Percentiles rank a stretch among this genome's conserved stretches.
Conservation (phyloP, 257 asterid species). For the Petunia secreta region DNA sequence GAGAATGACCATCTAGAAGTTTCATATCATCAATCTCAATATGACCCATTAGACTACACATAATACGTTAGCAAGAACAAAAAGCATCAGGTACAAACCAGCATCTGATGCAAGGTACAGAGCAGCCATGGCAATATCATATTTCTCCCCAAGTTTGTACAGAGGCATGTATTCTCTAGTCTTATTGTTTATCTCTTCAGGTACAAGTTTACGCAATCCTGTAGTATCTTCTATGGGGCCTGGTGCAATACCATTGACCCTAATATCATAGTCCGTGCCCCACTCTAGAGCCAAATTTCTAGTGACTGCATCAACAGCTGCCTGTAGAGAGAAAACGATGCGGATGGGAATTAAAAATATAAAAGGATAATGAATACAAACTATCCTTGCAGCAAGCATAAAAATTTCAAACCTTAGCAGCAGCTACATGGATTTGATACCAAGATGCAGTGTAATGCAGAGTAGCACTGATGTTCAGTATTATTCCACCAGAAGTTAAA, state of each 20-base stretch:
- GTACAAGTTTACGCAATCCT: conserved; percentile 75
- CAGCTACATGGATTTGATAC: conserved; percentile 92
- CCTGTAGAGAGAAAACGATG: conserved; percentile 45
- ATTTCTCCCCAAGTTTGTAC: conserved; percentile 76
- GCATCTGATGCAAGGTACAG: conserved; percentile 84
- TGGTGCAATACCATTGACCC: conserved; percentile 89
- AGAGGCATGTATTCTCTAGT: conserved; percentile 54
- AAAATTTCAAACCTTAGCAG: conserved; percentile 70
- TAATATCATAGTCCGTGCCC: conserved; percentile 85
- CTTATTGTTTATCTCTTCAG: conserved; percentile 58
- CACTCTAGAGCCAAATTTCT: conserved; percentile 87
- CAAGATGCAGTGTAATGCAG: conserved; percentile 87
- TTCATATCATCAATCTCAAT: background rate
- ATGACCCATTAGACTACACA: background rate
- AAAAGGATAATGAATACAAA: background rate
- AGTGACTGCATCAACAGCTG: conserved; percentile 81
- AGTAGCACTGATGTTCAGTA: conserved; percentile 87
- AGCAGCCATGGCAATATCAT: conserved; percentile 96
- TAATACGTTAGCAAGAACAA: background rate
- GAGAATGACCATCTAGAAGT: background rate
- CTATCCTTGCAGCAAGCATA: conserved; percentile 19
- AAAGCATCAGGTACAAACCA: conserved; percentile 50
- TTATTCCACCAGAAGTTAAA: conserved; percentile 69
- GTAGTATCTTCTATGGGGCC: conserved; percentile 87
- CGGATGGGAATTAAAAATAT: background rate